phyloP scores from a whole-genome alignment of 2,329 filamentous ascomycete genomes.

The Zymoseptoria pseudotritici region DNA sequence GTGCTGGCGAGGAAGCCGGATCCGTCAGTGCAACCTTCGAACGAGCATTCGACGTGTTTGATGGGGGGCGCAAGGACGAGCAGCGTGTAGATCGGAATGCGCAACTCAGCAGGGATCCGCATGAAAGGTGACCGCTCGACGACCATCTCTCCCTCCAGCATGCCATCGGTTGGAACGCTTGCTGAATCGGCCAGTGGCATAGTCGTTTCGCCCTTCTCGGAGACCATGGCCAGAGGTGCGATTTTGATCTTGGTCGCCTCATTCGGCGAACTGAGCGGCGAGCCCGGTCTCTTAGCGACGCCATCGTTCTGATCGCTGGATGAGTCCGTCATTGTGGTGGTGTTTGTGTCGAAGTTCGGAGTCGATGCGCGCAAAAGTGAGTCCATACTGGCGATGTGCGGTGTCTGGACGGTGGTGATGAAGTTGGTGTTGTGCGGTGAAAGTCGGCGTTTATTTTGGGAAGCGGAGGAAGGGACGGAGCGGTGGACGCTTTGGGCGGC shows the following conservation, averaged over 20 bases:
- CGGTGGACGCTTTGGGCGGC: not conserved
- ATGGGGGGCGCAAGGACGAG: not conserved
- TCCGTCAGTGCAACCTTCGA: not conserved
- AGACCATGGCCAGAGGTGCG: not conserved
- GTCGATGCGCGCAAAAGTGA: not conserved
- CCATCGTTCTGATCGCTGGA: not conserved
- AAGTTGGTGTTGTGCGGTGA: not conserved
- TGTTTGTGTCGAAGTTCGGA: not conserved
- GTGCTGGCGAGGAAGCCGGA: not conserved
- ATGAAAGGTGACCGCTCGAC: not conserved
- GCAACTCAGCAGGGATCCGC: not conserved
- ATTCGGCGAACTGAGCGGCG: not conserved
- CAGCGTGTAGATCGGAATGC: not conserved
- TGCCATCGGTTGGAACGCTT: not conserved
- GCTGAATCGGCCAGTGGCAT: not conserved
- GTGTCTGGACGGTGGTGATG: not conserved
- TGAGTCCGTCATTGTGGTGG: not conserved
- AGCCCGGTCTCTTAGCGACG: not conserved
- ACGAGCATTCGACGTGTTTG: not conserved
- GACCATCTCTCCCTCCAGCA: not conserved
- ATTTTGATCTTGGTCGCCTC: not conserved
- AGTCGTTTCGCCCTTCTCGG: not conserved
- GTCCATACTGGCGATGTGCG: not conserved
- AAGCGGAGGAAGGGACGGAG: not conserved
- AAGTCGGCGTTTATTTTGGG: not conserved